These are phyloP conservation scores for Alternaria conjuncta DNA, from an alignment of 2,329 filamentous ascomycete genomes.

Conservation along the genomic window DNA sequence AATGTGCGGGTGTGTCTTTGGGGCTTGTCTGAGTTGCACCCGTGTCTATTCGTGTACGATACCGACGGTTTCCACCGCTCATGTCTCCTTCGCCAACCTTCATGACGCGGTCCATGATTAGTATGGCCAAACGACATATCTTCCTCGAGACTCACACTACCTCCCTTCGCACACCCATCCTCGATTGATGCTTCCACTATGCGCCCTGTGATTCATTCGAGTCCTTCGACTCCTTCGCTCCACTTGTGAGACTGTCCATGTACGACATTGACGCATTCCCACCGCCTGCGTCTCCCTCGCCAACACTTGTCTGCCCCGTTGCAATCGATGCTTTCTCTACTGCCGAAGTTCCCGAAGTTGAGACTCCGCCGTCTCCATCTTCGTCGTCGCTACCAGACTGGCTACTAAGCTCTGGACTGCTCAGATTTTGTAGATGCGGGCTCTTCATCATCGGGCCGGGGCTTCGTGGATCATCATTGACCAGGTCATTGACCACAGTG, in stretches of 20 bases:
- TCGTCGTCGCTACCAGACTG: constrained; percentile 44
- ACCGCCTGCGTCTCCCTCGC: background rate
- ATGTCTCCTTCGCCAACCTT: background rate
- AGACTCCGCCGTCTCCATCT: constrained; percentile 34
- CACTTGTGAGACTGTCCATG: constrained; percentile 7
- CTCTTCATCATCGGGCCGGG: constrained; percentile 50
- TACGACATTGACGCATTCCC: constrained; percentile 11
- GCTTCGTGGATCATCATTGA: constrained; percentile 36
- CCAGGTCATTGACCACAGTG: constrained; percentile 20
- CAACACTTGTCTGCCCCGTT: background rate
- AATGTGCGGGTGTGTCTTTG: background rate
- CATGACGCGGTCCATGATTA: background rate
- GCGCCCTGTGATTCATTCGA: background rate
- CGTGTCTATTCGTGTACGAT: constrained; percentile 8
- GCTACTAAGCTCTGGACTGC: constrained; percentile 48
- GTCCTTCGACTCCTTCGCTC: background rate
- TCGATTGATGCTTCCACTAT: background rate
- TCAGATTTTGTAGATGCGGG: constrained; percentile 47
- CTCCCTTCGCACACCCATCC: background rate
- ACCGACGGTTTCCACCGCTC: constrained; percentile 2
- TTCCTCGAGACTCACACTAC: background rate
- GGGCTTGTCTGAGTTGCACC: background rate
- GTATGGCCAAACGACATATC: background rate
- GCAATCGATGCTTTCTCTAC: constrained; percentile 7
- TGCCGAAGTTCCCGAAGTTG: constrained; percentile 10